phyloP scores from a whole-genome alignment of 331 rosid species.

The Erythrophleum ivorense region DNA sequence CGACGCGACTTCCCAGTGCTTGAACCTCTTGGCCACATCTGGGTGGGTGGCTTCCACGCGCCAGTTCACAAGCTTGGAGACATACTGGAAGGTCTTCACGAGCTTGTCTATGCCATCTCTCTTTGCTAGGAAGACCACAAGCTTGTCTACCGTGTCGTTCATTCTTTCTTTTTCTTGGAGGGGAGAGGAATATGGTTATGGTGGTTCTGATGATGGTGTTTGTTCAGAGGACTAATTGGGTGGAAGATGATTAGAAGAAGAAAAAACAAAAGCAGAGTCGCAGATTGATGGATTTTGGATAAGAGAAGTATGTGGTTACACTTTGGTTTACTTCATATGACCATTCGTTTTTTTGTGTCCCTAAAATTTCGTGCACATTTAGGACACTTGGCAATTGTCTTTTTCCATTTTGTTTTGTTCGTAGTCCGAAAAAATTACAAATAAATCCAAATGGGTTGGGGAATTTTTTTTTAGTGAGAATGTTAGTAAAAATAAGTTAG shows the following conservation, averaged over 20 bases:
- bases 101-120: conserved; percentile 98
- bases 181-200: conserved; percentile 2
- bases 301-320: conserved; percentile 58
- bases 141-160: conserved; percentile 81
- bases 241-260: not conserved
- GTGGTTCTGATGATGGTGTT: conserved; percentile 6
- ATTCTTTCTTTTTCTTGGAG: conserved; percentile 30
- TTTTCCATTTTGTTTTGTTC: not conserved
- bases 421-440: not conserved
- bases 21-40: conserved; percentile 57
- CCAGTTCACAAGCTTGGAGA: conserved; percentile 88
- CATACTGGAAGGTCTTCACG: conserved; percentile 91
- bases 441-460: not conserved
- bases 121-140: conserved; percentile 88
- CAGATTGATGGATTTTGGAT: conserved; percentile 60
- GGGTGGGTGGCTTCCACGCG: conserved; percentile 62
- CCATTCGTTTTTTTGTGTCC: conserved; percentile 38
- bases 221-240: not conserved
- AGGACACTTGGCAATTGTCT: conserved; percentile 10
- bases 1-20: conserved; percentile 84
- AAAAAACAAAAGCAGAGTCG: conserved; percentile 51
- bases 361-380: conserved; percentile 34
- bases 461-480: no score
- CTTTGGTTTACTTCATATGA: conserved; percentile 28
- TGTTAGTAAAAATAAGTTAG: no score